Evolutionary conservation across 768 basidiomycete species (phyloP), one percentile per base, ranked within the genome.

Genomic region (Kondoa malvinella): DNA sequence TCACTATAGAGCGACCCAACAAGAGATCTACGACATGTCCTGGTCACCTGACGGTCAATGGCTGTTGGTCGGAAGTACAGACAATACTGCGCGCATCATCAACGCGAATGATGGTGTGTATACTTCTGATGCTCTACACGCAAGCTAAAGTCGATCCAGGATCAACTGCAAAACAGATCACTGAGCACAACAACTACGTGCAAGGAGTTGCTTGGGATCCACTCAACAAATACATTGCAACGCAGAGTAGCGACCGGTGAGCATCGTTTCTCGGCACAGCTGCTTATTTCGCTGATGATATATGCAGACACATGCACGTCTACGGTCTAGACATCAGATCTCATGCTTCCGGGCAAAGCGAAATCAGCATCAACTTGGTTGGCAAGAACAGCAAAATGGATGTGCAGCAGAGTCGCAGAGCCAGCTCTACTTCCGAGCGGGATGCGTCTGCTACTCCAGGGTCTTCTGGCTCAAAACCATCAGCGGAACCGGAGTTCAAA

Each of bases 151-250:
- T 21, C 21, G 12, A 50, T 50, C 21, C 74, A 90, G 90, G 90
- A 31, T 86, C 87, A 80, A 88, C 88, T 74, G 82, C 95, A 15
- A 84, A 85, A 72, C 89, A 92, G 76, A 87, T 92, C 69, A 87
- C 89, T 0, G 94, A 97, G 74, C 95, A 99, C 77, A 84, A 83
- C 34, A 94, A 97, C 77, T 96, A 89, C 75, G 95, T 99, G 0
- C 95, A 99, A 79, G 95, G 95, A 8, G 95, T 97, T 31, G 89
- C 94, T 0, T 99, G 95, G 95, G 95, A 99, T 72, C 95, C 95
- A 1, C 78, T 95, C 73, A 92, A 94, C 76, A 90, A 95, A 77
- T 97, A 88, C 75, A 89, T 99, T 69, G 92, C 95, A 2, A 97
- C 95, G 0, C 95, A 99, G 75, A 91, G 89, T 77, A 89, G 87